Evolutionary conservation across 495 filamentous ascomycete genomes (phyloP).

Genomic region (Penicillium herquei): DNA sequence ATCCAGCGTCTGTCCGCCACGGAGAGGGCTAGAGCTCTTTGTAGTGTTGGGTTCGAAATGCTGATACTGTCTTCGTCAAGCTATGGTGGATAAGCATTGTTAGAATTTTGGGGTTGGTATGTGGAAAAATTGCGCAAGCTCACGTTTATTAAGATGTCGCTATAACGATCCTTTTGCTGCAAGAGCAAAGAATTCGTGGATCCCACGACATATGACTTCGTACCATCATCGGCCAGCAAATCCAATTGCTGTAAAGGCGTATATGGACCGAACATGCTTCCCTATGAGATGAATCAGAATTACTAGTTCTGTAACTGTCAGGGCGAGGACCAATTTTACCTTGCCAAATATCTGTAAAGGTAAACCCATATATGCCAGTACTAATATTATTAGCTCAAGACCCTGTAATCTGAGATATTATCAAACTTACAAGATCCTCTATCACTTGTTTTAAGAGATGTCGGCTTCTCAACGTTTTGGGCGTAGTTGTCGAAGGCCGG

Average conservation of each 20-base stretch:
- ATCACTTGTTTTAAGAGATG: constrained; percentile 87
- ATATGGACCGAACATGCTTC: constrained; percentile 94
- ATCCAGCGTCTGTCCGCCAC: constrained; percentile 93
- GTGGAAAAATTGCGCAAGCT: constrained; percentile 8
- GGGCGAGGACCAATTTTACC: constrained; percentile 39
- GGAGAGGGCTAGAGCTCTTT: constrained; percentile 74
- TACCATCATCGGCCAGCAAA: constrained; percentile 87
- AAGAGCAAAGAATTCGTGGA: constrained; percentile 93
- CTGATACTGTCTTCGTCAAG: constrained; percentile 87
- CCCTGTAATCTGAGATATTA: not conserved
- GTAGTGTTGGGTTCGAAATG: constrained; percentile 76
- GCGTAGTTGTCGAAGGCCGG: constrained; percentile 85
- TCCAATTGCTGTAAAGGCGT: constrained; percentile 96
- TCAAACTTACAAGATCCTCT: constrained; percentile 65
- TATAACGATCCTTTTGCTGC: constrained; percentile 95
- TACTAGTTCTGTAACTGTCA: not conserved
- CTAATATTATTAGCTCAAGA: constrained; percentile 37
- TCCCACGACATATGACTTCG: constrained; percentile 95
- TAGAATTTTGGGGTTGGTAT: not conserved
- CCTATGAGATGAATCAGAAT: constrained; percentile 49
- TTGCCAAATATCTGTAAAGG: constrained; percentile 95
- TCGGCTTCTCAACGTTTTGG: constrained; percentile 69
- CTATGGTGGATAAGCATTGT: constrained; percentile 25
- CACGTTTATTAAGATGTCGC: constrained; percentile 92
- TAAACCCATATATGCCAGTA: constrained; percentile 90